phyloP scores from a whole-genome alignment of 148 eudicot species.

The Rhododendron molle region DNA sequence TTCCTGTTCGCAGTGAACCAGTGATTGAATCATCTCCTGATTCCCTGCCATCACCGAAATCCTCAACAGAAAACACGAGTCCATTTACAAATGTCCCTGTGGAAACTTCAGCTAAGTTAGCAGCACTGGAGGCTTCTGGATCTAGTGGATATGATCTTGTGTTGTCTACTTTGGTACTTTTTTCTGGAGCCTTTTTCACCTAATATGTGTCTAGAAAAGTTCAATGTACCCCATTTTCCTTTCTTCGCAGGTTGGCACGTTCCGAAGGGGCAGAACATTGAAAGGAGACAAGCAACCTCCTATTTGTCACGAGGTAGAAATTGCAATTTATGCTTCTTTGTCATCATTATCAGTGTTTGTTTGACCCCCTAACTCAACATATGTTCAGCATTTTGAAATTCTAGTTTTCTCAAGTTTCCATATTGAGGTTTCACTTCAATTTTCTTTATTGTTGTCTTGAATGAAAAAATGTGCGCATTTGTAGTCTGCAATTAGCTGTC shows the following conservation, averaged over 20 bases:
- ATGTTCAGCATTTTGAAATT: not conserved
- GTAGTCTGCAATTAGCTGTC: not conserved
- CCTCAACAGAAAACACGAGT: slow-evolving; percentile 49
- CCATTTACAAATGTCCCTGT: slow-evolving; percentile 58
- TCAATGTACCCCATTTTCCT: not conserved
- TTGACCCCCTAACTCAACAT: not conserved
- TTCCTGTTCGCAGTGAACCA: slow-evolving; percentile 60
- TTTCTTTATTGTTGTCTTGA: not conserved
- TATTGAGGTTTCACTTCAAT: not conserved
- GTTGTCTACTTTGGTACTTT: slow-evolving; percentile 69
- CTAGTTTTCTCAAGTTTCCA: slow-evolving; percentile 4
- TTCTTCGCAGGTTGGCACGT: slow-evolving; percentile 67
- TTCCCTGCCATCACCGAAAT: slow-evolving; percentile 37
- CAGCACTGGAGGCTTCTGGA: slow-evolving; percentile 88
- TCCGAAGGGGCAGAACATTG: slow-evolving; percentile 65
- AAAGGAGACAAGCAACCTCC: slow-evolving; percentile 81
- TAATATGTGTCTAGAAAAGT: not conserved
- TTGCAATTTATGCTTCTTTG: not conserved
- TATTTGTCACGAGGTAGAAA: slow-evolving; percentile 64
- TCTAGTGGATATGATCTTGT: slow-evolving; percentile 65
- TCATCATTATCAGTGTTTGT: not conserved
- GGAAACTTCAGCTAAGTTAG: slow-evolving; percentile 52
- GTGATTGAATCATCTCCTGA: slow-evolving; percentile 42
- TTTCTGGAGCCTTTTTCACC: slow-evolving; percentile 14
- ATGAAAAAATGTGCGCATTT: not conserved